phyloP scores from a whole-genome alignment of 108 stramenopile genomes.

The Seminavis robusta region DNA sequence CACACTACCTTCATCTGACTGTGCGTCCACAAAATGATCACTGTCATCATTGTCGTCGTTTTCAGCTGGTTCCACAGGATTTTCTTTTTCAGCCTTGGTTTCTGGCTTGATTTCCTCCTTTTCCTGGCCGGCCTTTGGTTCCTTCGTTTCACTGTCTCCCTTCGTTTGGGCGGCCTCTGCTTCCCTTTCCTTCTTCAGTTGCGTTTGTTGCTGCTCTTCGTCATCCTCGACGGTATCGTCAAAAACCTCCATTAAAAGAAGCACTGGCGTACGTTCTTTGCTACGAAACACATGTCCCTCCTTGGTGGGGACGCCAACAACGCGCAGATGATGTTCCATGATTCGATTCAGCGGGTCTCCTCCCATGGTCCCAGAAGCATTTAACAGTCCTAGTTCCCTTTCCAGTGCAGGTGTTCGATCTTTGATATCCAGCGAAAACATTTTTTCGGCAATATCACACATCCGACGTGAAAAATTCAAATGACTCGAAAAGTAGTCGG shows the following conservation, averaged over 20 bases:
- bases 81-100: neutral
- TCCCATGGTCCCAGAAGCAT: conserved; percentile 73
- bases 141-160: neutral
- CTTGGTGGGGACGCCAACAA: conserved; percentile 62
- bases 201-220: conserved; percentile 18
- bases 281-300: conserved; percentile 91
- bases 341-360: conserved; percentile 78
- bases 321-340: conserved; percentile 26
- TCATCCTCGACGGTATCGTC: conserved; percentile 22
- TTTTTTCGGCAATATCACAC: conserved; percentile 79
- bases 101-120: neutral
- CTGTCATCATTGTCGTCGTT: neutral
- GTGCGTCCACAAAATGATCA: neutral
- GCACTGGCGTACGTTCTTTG: conserved; percentile 85
- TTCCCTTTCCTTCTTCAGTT: neutral
- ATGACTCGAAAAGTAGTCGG: conserved; percentile 82
- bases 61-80: neutral
- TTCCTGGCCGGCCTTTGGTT: neutral
- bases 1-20: no score
- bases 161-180: neutral
- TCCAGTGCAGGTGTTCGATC: conserved; percentile 43
- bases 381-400: conserved; percentile 54
- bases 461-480: conserved; percentile 69
- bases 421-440: conserved; percentile 61
- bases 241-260: conserved; percentile 65